Evolutionary conservation across 2,329 filamentous ascomycete species (phyloP).

Genomic region (Claviceps sorghi): DNA sequence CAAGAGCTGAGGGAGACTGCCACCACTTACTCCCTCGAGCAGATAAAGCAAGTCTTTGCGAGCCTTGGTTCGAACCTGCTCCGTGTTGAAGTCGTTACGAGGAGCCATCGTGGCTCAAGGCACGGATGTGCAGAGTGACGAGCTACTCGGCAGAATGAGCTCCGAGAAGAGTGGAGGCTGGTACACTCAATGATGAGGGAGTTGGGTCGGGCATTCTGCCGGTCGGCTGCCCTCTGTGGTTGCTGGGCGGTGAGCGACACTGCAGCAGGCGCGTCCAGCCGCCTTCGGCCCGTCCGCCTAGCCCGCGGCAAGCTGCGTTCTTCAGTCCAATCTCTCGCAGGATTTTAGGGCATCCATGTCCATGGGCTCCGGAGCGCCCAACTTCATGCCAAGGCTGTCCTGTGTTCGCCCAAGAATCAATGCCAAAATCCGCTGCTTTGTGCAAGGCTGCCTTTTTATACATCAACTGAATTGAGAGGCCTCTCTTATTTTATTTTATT

Average conservation of each 20-base stretch:
- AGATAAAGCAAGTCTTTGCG: constrained; percentile 80
- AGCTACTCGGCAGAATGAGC: background rate
- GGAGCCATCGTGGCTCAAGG: constrained; percentile 51
- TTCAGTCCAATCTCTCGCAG: background rate
- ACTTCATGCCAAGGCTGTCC: background rate
- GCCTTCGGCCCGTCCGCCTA: background rate
- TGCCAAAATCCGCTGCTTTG: background rate
- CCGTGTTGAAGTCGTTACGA: constrained; percentile 55
- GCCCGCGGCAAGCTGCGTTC: background rate
- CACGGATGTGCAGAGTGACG: background rate
- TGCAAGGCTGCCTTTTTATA: background rate
- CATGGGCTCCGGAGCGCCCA: background rate
- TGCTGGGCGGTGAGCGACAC: constrained; percentile 4
- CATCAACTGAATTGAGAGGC: background rate
- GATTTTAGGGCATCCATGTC: background rate
- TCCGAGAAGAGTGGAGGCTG: constrained; percentile 2
- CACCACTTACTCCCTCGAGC: constrained; percentile 75
- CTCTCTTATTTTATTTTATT: background rate
- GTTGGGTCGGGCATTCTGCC: background rate
- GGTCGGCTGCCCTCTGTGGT: background rate
- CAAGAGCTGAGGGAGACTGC: constrained; percentile 13
- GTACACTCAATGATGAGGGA: no score
- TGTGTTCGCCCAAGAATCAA: background rate
- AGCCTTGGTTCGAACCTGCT: constrained; percentile 65
- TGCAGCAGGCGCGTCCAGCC: background rate